A percentile compares a stretch with the other conserved stretches of the same genome.
These are phyloP conservation scores for Rubroboletus satanas DNA, from an alignment of 768 basidiomycete species.

Conservation along the genomic window DNA sequence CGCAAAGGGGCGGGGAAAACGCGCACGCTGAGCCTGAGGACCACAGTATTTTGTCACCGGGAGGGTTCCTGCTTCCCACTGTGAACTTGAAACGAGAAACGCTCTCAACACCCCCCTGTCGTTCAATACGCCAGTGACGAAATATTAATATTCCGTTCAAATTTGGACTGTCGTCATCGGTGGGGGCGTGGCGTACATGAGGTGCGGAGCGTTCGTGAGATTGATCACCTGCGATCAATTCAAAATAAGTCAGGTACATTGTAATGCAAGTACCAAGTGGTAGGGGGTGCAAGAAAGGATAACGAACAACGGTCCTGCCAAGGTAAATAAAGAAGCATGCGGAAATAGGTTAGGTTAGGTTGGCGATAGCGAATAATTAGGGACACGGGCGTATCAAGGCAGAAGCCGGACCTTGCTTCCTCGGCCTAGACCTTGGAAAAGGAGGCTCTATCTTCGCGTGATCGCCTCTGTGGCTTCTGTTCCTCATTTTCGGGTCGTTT, in stretches of 20 bases:
- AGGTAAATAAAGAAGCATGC: background rate
- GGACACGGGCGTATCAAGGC: background rate
- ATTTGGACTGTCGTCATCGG: background rate
- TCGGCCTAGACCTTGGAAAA: constrained; percentile 1
- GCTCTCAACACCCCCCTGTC: background rate
- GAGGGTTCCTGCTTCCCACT: background rate
- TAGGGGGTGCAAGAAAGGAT: background rate
- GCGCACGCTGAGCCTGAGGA: background rate
- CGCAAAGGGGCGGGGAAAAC: background rate
- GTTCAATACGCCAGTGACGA: background rate
- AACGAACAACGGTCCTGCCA: background rate
- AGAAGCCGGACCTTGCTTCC: background rate
- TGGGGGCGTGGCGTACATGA: background rate
- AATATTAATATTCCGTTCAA: background rate
- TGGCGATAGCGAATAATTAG: background rate
- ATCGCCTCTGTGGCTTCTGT: background rate
- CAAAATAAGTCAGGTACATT: constrained; percentile 4
- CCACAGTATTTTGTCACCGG: background rate
- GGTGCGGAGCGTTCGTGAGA: background rate
- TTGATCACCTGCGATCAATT: constrained; percentile 1
- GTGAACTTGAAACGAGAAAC: background rate
- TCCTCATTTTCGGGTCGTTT: constrained; percentile 19
- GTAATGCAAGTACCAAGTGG: background rate
- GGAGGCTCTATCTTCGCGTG: background rate
- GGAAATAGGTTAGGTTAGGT: background rate